phyloP scores from a whole-genome alignment of 1,284 basidiomycete species.

The Pulveroboletus ridleyi region DNA sequence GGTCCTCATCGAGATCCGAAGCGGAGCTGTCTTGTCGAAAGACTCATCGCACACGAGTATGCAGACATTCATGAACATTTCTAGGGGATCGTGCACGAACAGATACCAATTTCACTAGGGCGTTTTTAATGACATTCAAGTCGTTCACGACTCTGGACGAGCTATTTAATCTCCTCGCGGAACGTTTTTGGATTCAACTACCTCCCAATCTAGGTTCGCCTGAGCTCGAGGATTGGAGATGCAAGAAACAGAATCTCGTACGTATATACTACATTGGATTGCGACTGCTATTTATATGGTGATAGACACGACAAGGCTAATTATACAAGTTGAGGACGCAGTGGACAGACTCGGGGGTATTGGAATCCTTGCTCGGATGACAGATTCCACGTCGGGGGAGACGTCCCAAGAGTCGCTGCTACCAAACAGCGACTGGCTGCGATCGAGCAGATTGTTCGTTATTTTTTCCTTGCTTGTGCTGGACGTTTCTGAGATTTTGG shows the following conservation, averaged over 20 bases:
- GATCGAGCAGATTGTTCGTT: constrained; percentile 60
- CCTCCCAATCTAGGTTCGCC: constrained; percentile 58
- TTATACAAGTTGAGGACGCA: constrained; percentile 62
- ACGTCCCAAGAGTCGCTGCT: constrained; percentile 50
- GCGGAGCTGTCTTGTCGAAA: constrained; percentile 61
- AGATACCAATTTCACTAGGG: constrained; percentile 73
- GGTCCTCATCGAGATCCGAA: constrained; percentile 73
- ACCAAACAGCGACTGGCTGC: constrained; percentile 59
- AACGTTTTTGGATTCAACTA: constrained; percentile 69
- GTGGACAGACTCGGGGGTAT: constrained; percentile 58
- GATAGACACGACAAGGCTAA: constrained; percentile 64
- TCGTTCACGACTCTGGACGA: constrained; percentile 77
- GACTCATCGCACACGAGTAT: constrained; percentile 75
- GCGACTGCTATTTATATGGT: constrained; percentile 45
- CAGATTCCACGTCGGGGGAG: constrained; percentile 58
- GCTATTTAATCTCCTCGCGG: constrained; percentile 63
- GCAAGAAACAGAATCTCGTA: constrained; percentile 75
- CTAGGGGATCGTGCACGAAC: constrained; percentile 15
- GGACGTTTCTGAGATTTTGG: constrained; percentile 3
- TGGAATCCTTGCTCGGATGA: constrained; percentile 59
- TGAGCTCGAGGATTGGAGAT: constrained; percentile 71
- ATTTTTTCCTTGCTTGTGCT: background rate
- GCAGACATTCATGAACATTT: constrained; percentile 43
- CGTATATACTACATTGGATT: constrained; percentile 43
- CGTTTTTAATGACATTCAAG: constrained; percentile 85